Percentiles rank a stretch among this genome's conserved stretches.
Conservation (phyloP, 2,329 filamentous ascomycete species). For the Ascochyta clinopodiicola region DNA sequence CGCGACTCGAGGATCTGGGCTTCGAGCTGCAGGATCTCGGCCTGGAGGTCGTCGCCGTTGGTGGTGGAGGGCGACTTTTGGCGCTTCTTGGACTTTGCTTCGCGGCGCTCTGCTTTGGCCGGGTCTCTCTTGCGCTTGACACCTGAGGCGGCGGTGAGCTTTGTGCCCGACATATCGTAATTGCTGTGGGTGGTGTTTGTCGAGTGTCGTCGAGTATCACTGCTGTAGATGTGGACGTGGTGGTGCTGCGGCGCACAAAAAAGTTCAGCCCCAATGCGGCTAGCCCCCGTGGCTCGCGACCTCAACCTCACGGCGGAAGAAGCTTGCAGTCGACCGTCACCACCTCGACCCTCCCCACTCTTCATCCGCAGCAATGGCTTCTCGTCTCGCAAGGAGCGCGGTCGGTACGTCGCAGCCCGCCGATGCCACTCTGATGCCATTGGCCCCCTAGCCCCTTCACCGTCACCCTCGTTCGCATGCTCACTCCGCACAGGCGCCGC, state of each 20-base stretch:
- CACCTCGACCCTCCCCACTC: slow-evolving; percentile 44
- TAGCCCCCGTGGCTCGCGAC: slow-evolving; percentile 33
- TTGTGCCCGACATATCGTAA: slow-evolving; percentile 45
- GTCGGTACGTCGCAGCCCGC: slow-evolving; percentile 72
- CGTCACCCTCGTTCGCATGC: slow-evolving; percentile 18
- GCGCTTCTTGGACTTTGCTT: slow-evolving; percentile 48
- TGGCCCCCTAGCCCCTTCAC: slow-evolving; percentile 38
- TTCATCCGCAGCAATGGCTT: slow-evolving; percentile 81
- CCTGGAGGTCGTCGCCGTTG: slow-evolving; percentile 58
- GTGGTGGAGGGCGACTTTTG: slow-evolving; percentile 37
- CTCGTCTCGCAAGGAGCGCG: slow-evolving; percentile 93
- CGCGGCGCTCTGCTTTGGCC: slow-evolving; percentile 43
- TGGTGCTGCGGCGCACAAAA: not conserved
- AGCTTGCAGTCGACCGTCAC: slow-evolving; percentile 21
- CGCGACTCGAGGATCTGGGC: slow-evolving; percentile 82
- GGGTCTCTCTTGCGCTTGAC: slow-evolving; percentile 54
- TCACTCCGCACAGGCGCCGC: slow-evolving; percentile 71
- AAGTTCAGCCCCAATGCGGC: slow-evolving; percentile 27
- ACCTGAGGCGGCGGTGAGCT: slow-evolving; percentile 33
- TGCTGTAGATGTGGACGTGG: no score
- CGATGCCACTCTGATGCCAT: slow-evolving; percentile 47
- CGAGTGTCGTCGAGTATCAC: no score
- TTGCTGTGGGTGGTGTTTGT: not conserved
- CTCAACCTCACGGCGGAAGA: slow-evolving; percentile 33
- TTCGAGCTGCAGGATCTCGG: slow-evolving; percentile 77